These are phyloP conservation scores for Inga leiocalycina DNA, from an alignment of 306 rosid genomes.

Conservation along the genomic window DNA sequence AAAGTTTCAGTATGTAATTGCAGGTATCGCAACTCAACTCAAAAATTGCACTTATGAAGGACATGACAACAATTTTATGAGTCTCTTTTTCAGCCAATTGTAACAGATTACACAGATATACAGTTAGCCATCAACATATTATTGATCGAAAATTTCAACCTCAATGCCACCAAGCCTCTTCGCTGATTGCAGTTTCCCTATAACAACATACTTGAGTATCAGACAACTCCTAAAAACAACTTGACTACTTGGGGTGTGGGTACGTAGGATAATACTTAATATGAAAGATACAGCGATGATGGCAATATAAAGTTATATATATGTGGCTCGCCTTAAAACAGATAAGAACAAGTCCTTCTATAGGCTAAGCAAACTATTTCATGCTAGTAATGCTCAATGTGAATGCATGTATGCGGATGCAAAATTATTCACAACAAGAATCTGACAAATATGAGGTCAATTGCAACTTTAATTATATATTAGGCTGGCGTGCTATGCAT, in stretches of 20 bases:
- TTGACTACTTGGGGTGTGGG: neutral
- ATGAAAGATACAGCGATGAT: neutral
- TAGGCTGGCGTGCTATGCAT: neutral
- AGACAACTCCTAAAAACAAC: neutral
- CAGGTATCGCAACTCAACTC: neutral
- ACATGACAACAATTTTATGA: neutral
- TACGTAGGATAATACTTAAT: neutral
- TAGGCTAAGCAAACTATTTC: neutral
- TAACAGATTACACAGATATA: neutral
- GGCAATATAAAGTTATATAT: constrained; percentile 4
- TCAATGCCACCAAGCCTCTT: neutral
- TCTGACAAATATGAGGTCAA: neutral
- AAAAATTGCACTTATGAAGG: neutral
- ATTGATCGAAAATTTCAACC: neutral
- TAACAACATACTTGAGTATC: neutral
- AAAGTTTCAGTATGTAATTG: constrained; percentile 12
- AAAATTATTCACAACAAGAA: neutral
- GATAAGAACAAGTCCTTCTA: constrained; percentile 4
- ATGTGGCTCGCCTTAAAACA: neutral
- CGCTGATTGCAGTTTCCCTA: neutral
- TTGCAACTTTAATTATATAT: neutral
- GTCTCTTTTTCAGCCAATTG: neutral
- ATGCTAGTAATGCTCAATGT: neutral
- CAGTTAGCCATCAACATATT: neutral
- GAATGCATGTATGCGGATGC: neutral